A percentile compares a stretch with the other conserved stretches of the same genome.
Conservation (phyloP, 2,329 filamentous ascomycete genomes). For the Macroventuria anomochaeta region DNA sequence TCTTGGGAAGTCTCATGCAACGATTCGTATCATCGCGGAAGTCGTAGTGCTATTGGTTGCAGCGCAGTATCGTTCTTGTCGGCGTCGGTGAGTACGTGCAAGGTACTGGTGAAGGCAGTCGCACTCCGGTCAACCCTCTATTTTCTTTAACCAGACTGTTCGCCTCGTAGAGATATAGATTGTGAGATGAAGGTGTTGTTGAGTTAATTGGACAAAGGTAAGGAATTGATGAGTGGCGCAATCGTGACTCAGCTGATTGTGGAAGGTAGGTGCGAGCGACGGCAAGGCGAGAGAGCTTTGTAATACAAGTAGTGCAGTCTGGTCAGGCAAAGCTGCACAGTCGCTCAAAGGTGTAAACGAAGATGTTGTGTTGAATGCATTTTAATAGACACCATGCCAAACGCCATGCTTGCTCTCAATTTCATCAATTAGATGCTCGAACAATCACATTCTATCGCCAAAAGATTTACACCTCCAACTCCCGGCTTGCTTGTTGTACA, state of each 20-base stretch:
- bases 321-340: too few species aligned
- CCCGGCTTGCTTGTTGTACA: neutral
- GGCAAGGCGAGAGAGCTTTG: neutral
- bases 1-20: too few species aligned
- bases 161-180: too few species aligned
- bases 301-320: too few species aligned
- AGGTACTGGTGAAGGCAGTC: too few species aligned
- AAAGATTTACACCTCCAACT: neutral
- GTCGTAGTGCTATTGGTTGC: too few species aligned
- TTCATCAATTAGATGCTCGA: slow-evolving; percentile 2
- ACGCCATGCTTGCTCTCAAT: slow-evolving; percentile 9
- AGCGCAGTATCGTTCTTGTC: too few species aligned
- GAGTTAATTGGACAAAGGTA: too few species aligned
- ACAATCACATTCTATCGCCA: neutral
- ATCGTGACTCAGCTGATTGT: neutral
- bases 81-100: too few species aligned
- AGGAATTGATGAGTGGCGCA: neutral
- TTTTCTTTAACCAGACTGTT: too few species aligned
- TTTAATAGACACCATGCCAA: neutral
- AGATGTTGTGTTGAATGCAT: neutral
- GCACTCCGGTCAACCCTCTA: too few species aligned
- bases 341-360: neutral
- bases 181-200: neutral
- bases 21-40: too few species aligned
- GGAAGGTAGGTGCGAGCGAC: neutral